Percentiles rank a stretch among this genome's conserved stretches.
Evolutionary conservation across 768 basidiomycete species (phyloP).

Genomic region (Leucocoprinus birnbaumii): DNA sequence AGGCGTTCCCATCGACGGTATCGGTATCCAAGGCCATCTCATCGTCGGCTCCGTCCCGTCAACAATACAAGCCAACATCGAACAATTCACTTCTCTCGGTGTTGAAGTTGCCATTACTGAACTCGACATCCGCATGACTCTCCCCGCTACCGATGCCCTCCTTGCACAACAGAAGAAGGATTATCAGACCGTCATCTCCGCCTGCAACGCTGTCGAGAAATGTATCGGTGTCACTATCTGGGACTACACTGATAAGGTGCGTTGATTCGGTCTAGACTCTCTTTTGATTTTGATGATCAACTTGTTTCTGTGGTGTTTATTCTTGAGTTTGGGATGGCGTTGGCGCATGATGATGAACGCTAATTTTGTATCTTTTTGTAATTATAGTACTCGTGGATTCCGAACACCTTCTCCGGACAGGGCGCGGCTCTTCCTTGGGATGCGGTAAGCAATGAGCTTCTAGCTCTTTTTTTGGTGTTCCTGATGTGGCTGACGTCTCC

Average conservation of each 20-base stretch:
- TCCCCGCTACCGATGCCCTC: constrained; percentile 44
- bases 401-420: constrained; percentile 32
- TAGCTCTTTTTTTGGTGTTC: constrained; percentile 11
- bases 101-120: constrained; percentile 67
- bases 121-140: constrained; percentile 56
- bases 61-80: constrained; percentile 42
- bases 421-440: constrained; percentile 38
- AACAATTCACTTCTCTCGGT: constrained; percentile 52
- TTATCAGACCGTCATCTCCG: constrained; percentile 48
- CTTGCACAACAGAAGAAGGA: constrained; percentile 55
- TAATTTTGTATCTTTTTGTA: not conserved
- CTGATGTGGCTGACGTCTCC: not conserved
- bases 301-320: no score
- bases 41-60: constrained; percentile 54
- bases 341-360: not conserved
- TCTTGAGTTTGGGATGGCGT: not conserved
- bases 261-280: not conserved
- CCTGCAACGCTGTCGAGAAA: constrained; percentile 41
- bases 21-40: constrained; percentile 57
- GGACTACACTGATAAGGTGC: constrained; percentile 40
- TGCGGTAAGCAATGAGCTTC: constrained; percentile 16
- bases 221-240: constrained; percentile 43
- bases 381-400: constrained; percentile 37
- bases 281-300: not conserved
- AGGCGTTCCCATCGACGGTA: constrained; percentile 50